A percentile compares a stretch with the other conserved stretches of the same genome.
Evolutionary conservation across 192 early-diverging fungal genomes (phyloP).

Genomic region (Coemansia sp.): DNA sequence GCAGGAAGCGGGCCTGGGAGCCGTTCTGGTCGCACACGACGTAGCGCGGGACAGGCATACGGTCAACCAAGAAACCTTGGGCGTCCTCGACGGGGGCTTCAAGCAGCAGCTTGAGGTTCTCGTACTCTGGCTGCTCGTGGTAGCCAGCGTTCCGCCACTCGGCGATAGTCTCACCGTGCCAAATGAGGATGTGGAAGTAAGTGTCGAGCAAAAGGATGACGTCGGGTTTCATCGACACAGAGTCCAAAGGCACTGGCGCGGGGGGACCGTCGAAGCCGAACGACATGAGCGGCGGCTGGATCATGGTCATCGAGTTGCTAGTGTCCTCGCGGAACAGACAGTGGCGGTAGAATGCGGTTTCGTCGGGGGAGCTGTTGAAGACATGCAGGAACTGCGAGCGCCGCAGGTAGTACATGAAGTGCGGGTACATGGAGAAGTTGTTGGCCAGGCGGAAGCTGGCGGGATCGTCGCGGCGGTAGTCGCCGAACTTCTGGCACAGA

Average conservation of each 20-base stretch:
- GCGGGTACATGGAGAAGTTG: constrained; percentile 98
- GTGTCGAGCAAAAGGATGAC: constrained; percentile 92
- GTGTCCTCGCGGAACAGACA: constrained; percentile 94
- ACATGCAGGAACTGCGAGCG: constrained; percentile 97
- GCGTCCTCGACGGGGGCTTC: constrained; percentile 90
- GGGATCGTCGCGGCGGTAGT: constrained; percentile 95
- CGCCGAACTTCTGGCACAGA: constrained; percentile 95
- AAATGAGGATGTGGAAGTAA: constrained; percentile 99
- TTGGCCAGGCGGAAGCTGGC: constrained; percentile 84
- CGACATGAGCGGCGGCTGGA: constrained; percentile 95
- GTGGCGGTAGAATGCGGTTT: constrained; percentile 87
- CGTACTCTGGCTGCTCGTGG: constrained; percentile 93
- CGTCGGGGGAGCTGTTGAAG: constrained; percentile 99
- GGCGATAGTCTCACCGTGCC: constrained; percentile 97
- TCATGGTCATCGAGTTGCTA: constrained; percentile 98
- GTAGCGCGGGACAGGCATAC: constrained; percentile 98
- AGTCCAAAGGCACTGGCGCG: constrained; percentile 93
- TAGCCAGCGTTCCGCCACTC: constrained; percentile 96
- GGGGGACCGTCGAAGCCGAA: constrained; percentile 87
- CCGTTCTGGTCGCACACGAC: constrained; percentile 96
- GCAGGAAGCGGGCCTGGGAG: constrained; percentile 97
- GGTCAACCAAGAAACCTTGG: constrained; percentile 89
- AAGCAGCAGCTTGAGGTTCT: constrained; percentile 89
- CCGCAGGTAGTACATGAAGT: constrained; percentile 99
- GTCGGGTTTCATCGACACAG: constrained; percentile 96